Conservation (phyloP, 2,329 filamentous ascomycete species). For the Chrysoporthe deuterocubensis region DNA sequence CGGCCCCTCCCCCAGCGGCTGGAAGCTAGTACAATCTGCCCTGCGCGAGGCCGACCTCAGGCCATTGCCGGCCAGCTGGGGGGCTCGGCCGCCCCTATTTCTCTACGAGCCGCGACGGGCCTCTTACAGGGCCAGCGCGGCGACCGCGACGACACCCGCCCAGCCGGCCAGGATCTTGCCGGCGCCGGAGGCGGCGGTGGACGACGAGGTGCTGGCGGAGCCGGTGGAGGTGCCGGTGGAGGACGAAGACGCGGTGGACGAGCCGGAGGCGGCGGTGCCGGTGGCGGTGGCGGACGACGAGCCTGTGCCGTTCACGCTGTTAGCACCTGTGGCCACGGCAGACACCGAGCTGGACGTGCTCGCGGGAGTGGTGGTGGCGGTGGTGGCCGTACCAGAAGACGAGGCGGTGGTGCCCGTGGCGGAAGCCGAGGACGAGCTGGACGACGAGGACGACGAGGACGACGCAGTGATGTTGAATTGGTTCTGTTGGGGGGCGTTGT, state of each 20-base stretch:
- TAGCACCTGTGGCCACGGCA: slow-evolving; percentile 6
- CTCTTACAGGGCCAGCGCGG: slow-evolving; percentile 26
- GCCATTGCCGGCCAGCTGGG: too few species aligned
- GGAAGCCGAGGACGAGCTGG: slow-evolving; percentile 15
- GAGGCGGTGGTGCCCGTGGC: slow-evolving; percentile 7
- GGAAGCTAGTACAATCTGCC: too few species aligned
- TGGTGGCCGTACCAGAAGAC: slow-evolving; percentile 14
- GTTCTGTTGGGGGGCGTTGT: slow-evolving; percentile 14
- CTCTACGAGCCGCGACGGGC: neutral
- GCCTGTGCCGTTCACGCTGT: slow-evolving; percentile 12
- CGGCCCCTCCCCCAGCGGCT: neutral
- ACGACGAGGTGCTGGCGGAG: slow-evolving; percentile 13
- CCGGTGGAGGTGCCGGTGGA: slow-evolving; percentile 7
- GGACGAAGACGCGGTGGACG: slow-evolving; percentile 6
- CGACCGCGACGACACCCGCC: slow-evolving; percentile 22
- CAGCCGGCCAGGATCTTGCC: slow-evolving; percentile 27
- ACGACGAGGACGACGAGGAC: slow-evolving; percentile 22
- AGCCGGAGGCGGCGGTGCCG: neutral
- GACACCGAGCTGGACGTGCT: neutral
- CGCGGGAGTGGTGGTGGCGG: slow-evolving; percentile 10
- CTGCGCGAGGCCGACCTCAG: too few species aligned
- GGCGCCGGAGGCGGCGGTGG: slow-evolving; percentile 20
- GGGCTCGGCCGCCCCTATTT: neutral
- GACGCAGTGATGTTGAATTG: slow-evolving; percentile 26
- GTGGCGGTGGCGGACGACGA: slow-evolving; percentile 20